phyloP scores from a whole-genome alignment of 2,329 filamentous ascomycete species.

The Xylariaceae sp. region DNA sequence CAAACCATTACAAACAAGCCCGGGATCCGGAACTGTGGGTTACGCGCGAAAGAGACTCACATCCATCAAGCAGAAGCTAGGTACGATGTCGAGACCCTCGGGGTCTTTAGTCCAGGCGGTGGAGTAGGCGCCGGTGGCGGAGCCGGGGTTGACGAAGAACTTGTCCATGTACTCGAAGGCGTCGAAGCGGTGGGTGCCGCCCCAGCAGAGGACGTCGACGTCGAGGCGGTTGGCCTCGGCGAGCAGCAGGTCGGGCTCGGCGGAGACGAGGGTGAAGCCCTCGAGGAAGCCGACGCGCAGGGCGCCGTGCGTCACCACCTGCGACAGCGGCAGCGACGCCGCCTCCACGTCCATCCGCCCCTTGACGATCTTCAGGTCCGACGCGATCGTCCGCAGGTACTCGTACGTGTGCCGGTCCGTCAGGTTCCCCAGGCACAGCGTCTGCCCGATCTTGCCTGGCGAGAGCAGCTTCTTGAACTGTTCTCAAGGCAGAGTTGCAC shows the following conservation, averaged over 20 bases:
- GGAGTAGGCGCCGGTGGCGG: conserved; percentile 65
- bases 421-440: conserved; percentile 77
- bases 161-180: conserved; percentile 75
- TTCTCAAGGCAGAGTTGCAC: not conserved
- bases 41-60: conserved; percentile 58
- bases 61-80: conserved; percentile 97
- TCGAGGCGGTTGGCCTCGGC: conserved; percentile 70
- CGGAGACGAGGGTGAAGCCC: conserved; percentile 69
- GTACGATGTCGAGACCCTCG: conserved; percentile 79
- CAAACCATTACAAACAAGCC: not conserved
- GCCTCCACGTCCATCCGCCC: conserved; percentile 70
- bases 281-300: conserved; percentile 69
- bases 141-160: conserved; percentile 72
- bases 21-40: not conserved
- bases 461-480: conserved; percentile 86
- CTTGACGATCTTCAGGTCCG: conserved; percentile 71
- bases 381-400: conserved; percentile 74
- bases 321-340: conserved; percentile 64
- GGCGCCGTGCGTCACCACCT: conserved; percentile 67
- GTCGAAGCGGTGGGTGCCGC: conserved; percentile 69
- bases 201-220: conserved; percentile 71
- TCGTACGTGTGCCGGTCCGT: conserved; percentile 81
- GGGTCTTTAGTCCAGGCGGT: conserved; percentile 59
- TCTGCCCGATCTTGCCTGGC: conserved; percentile 81
- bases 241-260: conserved; percentile 67